Evolutionary conservation across 116 monocot species (phyloP).

Genomic region (Zostera marina): DNA sequence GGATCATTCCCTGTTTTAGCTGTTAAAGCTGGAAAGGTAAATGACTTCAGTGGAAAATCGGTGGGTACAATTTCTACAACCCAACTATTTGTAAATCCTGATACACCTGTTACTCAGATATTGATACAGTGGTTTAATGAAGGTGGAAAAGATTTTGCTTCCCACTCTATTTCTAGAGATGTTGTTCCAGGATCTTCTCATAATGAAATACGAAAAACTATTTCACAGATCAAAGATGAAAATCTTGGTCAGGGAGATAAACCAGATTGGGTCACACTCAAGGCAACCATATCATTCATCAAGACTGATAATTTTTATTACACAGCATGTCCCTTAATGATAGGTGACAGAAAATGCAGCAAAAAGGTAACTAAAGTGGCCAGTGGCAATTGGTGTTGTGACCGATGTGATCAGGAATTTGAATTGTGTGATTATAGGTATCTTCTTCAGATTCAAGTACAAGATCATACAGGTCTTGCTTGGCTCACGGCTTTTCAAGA

Average conservation of each 20-base stretch:
- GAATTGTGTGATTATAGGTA: slow-evolving; percentile 81
- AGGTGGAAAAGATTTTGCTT: slow-evolving; percentile 36
- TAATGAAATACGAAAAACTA: slow-evolving; percentile 50
- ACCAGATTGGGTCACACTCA: slow-evolving; percentile 78
- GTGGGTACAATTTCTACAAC: slow-evolving; percentile 65
- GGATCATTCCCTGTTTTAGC: slow-evolving; percentile 54
- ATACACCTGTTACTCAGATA: slow-evolving; percentile 37
- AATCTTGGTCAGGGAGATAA: slow-evolving; percentile 68
- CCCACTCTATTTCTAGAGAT: slow-evolving; percentile 70
- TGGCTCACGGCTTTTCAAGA: slow-evolving; percentile 87
- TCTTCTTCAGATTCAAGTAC: slow-evolving; percentile 73
- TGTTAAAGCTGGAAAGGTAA: slow-evolving; percentile 76
- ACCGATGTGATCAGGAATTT: slow-evolving; percentile 51
- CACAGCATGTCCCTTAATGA: slow-evolving; percentile 53
- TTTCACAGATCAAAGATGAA: slow-evolving; percentile 75
- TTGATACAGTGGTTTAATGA: slow-evolving; percentile 65
- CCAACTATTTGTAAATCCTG: slow-evolving; percentile 65
- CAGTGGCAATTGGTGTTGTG: slow-evolving; percentile 53
- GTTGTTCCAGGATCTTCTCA: slow-evolving; percentile 12
- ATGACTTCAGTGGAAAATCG: slow-evolving; percentile 79
- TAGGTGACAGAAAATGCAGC: slow-evolving; percentile 60
- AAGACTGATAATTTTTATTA: slow-evolving; percentile 81
- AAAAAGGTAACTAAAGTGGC: slow-evolving; percentile 49
- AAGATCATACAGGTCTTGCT: slow-evolving; percentile 65
- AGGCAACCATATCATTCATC: slow-evolving; percentile 50